Percentiles rank a stretch among this genome's conserved stretches.
Evolutionary conservation across 768 basidiomycete species (phyloP).

Genomic region (Termitomyces sp.): DNA sequence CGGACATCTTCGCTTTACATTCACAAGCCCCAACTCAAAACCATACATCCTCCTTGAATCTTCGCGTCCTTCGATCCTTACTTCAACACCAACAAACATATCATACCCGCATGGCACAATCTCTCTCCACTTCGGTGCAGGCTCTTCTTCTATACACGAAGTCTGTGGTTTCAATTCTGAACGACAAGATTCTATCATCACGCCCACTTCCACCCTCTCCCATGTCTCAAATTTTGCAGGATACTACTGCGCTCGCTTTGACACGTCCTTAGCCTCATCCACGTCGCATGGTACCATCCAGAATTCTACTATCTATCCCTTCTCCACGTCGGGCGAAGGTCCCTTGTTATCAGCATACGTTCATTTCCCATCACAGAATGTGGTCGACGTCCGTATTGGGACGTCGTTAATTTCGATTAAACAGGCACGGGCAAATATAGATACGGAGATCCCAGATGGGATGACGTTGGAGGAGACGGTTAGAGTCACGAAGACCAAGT

Average conservation of each 20-base stretch:
- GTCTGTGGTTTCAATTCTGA: constrained; percentile 63
- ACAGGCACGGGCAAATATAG: constrained; percentile 49
- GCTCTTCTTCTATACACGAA: constrained; percentile 32
- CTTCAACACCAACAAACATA: constrained; percentile 39
- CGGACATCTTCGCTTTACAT: constrained; percentile 70
- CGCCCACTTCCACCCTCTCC: constrained; percentile 39
- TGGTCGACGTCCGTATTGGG: constrained; percentile 62
- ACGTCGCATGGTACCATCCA: constrained; percentile 42
- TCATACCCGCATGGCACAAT: constrained; percentile 53
- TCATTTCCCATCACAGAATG: constrained; percentile 30
- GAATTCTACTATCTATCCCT: constrained; percentile 30
- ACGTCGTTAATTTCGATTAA: constrained; percentile 73
- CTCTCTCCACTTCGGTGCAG: constrained; percentile 20
- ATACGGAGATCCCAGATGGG: constrained; percentile 40
- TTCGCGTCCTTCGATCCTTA: constrained; percentile 54
- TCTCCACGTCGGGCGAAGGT: constrained; percentile 30
- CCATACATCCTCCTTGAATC: constrained; percentile 68
- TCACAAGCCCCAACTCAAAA: constrained; percentile 22
- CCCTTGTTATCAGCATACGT: constrained; percentile 46
- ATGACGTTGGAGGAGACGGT: constrained; percentile 46
- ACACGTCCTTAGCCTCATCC: constrained; percentile 19
- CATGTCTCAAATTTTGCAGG: constrained; percentile 39
- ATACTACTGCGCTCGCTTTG: constrained; percentile 59
- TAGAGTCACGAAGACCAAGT: constrained; percentile 37
- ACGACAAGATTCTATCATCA: constrained; percentile 54